These are phyloP conservation scores for Candida golubevii DNA, from an alignment of 805 yeast genomes.

Conservation along the genomic window DNA sequence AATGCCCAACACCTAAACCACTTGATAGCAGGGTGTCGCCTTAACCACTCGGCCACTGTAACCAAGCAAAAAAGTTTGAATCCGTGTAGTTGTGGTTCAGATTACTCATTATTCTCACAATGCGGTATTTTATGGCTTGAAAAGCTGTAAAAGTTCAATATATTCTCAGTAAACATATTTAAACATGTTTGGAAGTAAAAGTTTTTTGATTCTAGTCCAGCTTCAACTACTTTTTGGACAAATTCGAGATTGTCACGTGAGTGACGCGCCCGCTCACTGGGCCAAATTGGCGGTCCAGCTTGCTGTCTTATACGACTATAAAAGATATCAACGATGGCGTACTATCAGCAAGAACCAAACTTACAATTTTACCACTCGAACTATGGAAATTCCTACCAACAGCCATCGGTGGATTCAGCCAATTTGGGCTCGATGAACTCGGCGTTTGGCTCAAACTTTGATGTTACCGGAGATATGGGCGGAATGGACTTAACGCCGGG, in stretches of 20 bases:
- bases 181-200: no score
- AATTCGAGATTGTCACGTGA: background rate
- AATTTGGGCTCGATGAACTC: conserved; percentile 38
- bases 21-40: conserved; percentile 83
- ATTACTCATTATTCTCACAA: no score
- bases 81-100: background rate
- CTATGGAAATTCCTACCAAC: conserved; percentile 30
- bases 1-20: conserved; percentile 42
- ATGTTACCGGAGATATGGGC: conserved; percentile 42
- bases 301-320: no score
- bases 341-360: conserved; percentile 38
- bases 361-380: conserved; percentile 42
- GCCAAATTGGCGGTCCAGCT: background rate
- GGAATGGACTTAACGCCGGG: conserved; percentile 61
- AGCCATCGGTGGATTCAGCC: conserved; percentile 17
- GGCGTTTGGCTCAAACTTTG: conserved; percentile 32
- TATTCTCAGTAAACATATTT: no score
- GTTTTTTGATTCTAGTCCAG: no score
- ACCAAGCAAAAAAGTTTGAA: conserved; percentile 19
- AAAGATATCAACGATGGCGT: conserved; percentile 28
- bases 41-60: conserved; percentile 91
- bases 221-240: no score
- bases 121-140: no score
- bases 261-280: background rate
- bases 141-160: no score